These are phyloP conservation scores for Rubroboletus satanas DNA, from an alignment of 768 basidiomycete species.

Conservation along the genomic window DNA sequence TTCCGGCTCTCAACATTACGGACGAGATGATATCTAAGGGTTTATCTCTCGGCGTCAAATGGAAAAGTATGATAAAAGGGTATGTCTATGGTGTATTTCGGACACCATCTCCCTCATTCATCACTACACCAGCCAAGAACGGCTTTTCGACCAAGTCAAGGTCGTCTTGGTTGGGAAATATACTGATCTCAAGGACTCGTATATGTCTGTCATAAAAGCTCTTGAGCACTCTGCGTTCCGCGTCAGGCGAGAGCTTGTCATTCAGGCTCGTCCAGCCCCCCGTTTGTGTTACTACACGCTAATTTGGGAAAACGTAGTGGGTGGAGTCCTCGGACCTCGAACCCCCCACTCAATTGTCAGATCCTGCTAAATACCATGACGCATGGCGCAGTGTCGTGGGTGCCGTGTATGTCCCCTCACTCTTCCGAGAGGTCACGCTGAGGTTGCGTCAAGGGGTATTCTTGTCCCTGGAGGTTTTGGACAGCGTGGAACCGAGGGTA, in stretches of 20 bases:
- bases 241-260: slow-evolving; percentile 75
- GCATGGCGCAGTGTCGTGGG: slow-evolving; percentile 92
- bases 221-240: slow-evolving; percentile 96
- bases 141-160: slow-evolving; percentile 82
- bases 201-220: slow-evolving; percentile 97
- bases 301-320: slow-evolving; percentile 55
- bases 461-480: slow-evolving; percentile 98
- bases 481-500: slow-evolving; percentile 88
- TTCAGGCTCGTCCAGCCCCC: slow-evolving; percentile 56
- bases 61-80: slow-evolving; percentile 83
- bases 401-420: slow-evolving; percentile 57
- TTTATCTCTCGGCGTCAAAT: slow-evolving; percentile 59
- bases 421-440: slow-evolving; percentile 3
- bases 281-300: neutral
- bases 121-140: slow-evolving; percentile 68
- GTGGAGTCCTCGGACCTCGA: slow-evolving; percentile 94
- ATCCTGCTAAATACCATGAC: slow-evolving; percentile 89
- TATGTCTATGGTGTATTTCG: slow-evolving; percentile 33
- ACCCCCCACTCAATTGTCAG: slow-evolving; percentile 67
- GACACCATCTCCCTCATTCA: neutral
- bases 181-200: slow-evolving; percentile 94
- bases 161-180: slow-evolving; percentile 97
- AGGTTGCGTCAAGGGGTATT: slow-evolving; percentile 62
- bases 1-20: slow-evolving; percentile 53
- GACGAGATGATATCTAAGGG: slow-evolving; percentile 61